Evolutionary conservation across 768 basidiomycete species (phyloP).

Genomic region (Suillus sp.): DNA sequence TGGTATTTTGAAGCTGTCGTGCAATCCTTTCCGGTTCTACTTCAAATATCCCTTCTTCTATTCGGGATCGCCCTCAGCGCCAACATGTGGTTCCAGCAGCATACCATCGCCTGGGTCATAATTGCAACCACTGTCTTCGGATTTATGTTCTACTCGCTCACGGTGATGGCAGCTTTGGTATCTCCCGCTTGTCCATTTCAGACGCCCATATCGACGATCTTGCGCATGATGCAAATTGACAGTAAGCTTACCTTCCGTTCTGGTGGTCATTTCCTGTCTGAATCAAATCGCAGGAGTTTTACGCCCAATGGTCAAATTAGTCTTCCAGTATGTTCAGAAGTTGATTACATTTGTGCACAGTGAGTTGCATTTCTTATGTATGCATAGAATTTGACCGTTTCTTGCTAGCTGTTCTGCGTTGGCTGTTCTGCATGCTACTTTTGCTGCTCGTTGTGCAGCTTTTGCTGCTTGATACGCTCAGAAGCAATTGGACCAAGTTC

Average conservation of each 20-base stretch:
- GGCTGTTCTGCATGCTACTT: too few relatives aligned
- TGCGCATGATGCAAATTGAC: background rate
- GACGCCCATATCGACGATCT: background rate
- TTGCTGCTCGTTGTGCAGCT: too few relatives aligned
- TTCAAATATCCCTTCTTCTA: too few relatives aligned
- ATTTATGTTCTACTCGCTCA: slow-evolving; percentile 6
- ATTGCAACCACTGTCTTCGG: background rate
- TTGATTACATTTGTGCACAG: background rate
- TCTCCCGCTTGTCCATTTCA: slow-evolving; percentile 8
- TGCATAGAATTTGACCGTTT: too few relatives aligned
- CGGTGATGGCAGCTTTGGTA: slow-evolving; percentile 8
- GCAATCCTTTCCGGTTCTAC: too few relatives aligned
- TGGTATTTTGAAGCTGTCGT: too few relatives aligned
- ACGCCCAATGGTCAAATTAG: background rate
- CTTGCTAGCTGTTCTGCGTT: too few relatives aligned
- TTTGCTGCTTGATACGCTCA: too few relatives aligned
- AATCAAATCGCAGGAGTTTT: background rate
- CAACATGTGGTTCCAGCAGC: background rate
- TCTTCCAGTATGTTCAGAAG: background rate
- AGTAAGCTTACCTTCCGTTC: background rate
- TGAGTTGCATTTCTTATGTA: background rate
- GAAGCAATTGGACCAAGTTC: too few relatives aligned
- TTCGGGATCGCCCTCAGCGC: slow-evolving; percentile 17
- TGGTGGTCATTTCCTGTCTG: background rate
- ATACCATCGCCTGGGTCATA: slow-evolving; percentile 1